Conservation (phyloP, 192 early-diverging fungal genomes). For the Coemansia sp. region DNA sequence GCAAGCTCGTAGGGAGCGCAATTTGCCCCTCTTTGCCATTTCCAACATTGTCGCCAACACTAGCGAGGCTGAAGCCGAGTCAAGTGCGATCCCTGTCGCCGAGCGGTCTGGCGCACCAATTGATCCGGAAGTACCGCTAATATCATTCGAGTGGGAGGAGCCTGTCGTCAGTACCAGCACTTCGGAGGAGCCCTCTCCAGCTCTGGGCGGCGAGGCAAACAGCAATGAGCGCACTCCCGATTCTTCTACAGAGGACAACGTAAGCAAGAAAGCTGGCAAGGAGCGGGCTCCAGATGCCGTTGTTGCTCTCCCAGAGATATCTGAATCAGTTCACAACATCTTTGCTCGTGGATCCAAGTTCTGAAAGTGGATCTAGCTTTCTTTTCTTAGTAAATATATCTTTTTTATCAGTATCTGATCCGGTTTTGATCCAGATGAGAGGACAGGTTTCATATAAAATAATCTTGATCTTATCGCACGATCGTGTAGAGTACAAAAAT, state of each 20-base stretch:
- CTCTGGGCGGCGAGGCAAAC: conserved; percentile 6
- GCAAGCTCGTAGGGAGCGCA: conserved; percentile 23
- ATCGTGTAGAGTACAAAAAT: neutral
- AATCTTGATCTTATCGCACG: neutral
- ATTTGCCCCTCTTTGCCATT: conserved; percentile 21
- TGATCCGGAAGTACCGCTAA: conserved; percentile 43
- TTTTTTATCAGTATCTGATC: neutral
- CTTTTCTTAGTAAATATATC: neutral
- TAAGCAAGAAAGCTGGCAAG: neutral
- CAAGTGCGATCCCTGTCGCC: conserved; percentile 6
- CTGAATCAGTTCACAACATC: conserved; percentile 39
- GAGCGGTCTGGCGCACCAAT: neutral
- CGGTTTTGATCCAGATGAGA: neutral
- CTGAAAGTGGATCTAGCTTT: conserved; percentile 1
- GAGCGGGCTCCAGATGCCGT: neutral
- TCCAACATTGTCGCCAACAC: neutral
- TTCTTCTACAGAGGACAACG: neutral
- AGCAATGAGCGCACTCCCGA: neutral
- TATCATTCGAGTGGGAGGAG: conserved; percentile 49
- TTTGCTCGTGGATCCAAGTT: conserved; percentile 35
- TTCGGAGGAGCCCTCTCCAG: conserved; percentile 11
- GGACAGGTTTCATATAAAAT: neutral
- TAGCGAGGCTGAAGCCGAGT: neutral
- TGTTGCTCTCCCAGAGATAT: conserved; percentile 35
- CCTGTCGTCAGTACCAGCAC: conserved; percentile 17